These are phyloP conservation scores for Herpetomonas tarakana DNA, from an alignment of 208 protist species.

Conservation along the genomic window DNA sequence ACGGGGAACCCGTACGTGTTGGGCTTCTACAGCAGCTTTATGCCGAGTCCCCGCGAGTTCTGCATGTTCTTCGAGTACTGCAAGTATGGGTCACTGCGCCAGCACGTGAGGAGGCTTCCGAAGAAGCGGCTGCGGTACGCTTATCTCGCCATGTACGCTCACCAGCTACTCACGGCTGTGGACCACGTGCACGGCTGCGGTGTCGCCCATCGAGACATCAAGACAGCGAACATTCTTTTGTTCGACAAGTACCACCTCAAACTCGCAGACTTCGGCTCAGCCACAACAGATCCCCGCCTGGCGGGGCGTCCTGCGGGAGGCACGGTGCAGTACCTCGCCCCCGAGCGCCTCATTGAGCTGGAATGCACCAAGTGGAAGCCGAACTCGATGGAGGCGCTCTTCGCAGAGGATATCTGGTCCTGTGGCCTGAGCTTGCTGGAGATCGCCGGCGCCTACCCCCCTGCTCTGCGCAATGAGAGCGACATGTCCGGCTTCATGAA, in stretches of 20 bases:
- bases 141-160: conserved; percentile 20
- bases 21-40: conserved; percentile 32
- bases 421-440: conserved; percentile 25
- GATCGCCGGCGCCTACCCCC: conserved; percentile 13
- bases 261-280: conserved; percentile 73
- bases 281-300: conserved; percentile 14
- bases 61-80: conserved; percentile 66
- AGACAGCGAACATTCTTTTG: conserved; percentile 93
- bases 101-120: conserved; percentile 7
- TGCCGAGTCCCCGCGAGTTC: conserved; percentile 15
- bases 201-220: conserved; percentile 89
- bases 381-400: conserved; percentile 33
- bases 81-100: conserved; percentile 23
- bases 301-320: conserved; percentile 32
- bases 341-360: conserved; percentile 52
- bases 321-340: conserved; percentile 58
- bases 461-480: conserved; percentile 5
- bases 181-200: conserved; percentile 49
- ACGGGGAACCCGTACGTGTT: conserved; percentile 42
- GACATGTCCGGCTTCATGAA: conserved; percentile 15
- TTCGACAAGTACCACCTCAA: conserved; percentile 44
- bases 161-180: conserved; percentile 40
- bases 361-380: conserved; percentile 6
- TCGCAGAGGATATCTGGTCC: conserved; percentile 49
- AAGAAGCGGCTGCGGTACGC: conserved; percentile 5